Evolutionary conservation across 108 stramenopile genomes (phyloP), one percentile per base, ranked within the genome.

Genomic region (Phaeodactylum tricornutum): DNA sequence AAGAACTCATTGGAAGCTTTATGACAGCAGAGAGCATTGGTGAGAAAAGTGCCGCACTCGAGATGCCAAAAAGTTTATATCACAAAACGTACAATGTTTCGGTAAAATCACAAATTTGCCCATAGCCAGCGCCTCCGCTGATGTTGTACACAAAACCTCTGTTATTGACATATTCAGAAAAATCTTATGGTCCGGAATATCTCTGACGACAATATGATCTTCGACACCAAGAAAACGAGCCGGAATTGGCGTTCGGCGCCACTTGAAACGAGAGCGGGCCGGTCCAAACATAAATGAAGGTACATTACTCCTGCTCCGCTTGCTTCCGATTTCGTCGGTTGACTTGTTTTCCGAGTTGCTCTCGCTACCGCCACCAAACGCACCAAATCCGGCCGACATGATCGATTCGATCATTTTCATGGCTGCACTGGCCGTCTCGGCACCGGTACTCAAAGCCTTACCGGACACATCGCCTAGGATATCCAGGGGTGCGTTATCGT

Each of bases 121-220:
- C 96, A 96, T 96, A 22, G 96, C 96, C 45, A 96, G 48, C 14
- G 96, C 96, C 59, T 96, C 96, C 5, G 93, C 96, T 29, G 81
- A 73, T 12, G 96, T 95, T 1, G 96, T 96, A 63, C 93, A 95
- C 37, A 96, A 51, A 0, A 96, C 96, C 69, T 96, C 96, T 2
- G 81, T 72, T 17, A 84, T 67, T 39, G 83, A 86, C 9, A 86
- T 84, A 57, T 96, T 96, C 27, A 96, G 39, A 41, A 96, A 93
- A 20, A 94, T 88, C 53, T 89, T 83, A 64, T 94, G 79, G 15
- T 72, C 35, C 0, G 55, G 60, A 34, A 71, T 58, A 46, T 69
- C 76, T 39, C 79, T 62, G 8, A 96, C 55, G 43, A 67, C 47
- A 9, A 84, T 80, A 73, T 96, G 96, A 65, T 96, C 93, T 47